Base-by-base conservation (phyloP, 331 rosid species). In the Saraca asoca region DNA sequence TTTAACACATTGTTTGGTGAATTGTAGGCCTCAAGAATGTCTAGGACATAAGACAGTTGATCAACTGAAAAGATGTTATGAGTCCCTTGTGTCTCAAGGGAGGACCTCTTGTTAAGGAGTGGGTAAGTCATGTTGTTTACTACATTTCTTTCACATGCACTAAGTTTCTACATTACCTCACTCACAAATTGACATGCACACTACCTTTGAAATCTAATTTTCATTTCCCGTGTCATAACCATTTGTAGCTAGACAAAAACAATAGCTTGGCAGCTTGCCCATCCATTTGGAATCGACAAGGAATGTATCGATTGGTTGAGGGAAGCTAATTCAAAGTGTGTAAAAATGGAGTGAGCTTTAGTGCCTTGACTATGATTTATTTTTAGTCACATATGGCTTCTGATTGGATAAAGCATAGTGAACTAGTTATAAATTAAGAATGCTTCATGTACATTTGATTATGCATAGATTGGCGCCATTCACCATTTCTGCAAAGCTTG, bases 11-110 rank as follows among this genome's bases (percentile, higher is more conserved):
- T 37, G 31, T 53, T 76, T 64, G 39, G 71, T 51, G 45, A 56
- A 51, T 71, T 61, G 64, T 75, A 90, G 98, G 86, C 67, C 90
- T 81, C 11, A 82, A 76, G 35, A 76, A 81, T 41, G 70, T 79
- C 15, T 81, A 87, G 89, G 87, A 73, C 5, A 64, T 64, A 33
- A 85, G 79, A 57, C 85, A 84, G 46, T 51, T 81, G 58, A 54
- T 85, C 19, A 76, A 81, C 45, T 87, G 87, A 10, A 79, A 71
- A 51, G 85, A 81, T 50, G 79, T 85, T 12, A 81, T 79, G 79
- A 78, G 62, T 37, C 46, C 58, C 39, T 74, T 85, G 79, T 72
- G 75, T 62, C 82, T 81, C 5, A 70, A 76, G 44, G 86, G 86
- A 61, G 89, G 87, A 59, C 85, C 87, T 42, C 76, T 69, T 57